Evolutionary conservation across 179 eudicot species (phyloP).

Genomic region (Vitellaria paradoxa): DNA sequence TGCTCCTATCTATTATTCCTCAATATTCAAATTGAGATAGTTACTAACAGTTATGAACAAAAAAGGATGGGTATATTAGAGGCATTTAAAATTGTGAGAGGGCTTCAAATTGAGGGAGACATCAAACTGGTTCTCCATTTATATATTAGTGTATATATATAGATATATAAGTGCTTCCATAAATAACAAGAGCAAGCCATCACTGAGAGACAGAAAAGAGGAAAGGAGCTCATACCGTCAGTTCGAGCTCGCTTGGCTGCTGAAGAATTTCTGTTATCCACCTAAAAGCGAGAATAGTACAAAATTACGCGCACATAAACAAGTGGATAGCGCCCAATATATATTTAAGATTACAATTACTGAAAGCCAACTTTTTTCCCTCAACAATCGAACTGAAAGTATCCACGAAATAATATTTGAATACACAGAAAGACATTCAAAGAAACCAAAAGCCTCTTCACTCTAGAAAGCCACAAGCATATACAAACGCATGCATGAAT

Average conservation of each 20-base stretch:
- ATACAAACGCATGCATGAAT: not conserved
- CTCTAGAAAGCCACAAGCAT: no score
- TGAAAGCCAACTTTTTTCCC: not conserved
- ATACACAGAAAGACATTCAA: not conserved
- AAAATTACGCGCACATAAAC: not conserved
- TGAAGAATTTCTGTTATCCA: constrained; percentile 82
- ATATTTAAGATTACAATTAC: not conserved
- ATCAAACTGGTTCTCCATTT: no score
- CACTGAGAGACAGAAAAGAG: not conserved
- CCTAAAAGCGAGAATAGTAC: constrained; percentile 32
- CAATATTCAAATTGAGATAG: no score
- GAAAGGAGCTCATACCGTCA: constrained; percentile 48
- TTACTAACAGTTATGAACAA: no score
- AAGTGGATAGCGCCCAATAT: not conserved
- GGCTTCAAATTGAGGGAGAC: no score
- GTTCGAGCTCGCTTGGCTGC: constrained; percentile 91
- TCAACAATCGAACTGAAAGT: not conserved
- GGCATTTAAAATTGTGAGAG: no score
- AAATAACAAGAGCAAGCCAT: no score
- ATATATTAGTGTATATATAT: no score
- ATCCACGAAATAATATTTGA: not conserved
- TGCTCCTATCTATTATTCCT: no score
- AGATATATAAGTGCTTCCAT: no score
- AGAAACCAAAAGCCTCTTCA: not conserved
- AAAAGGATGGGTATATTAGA: no score